These are phyloP conservation scores for Baudoinia panamericana DNA, from an alignment of 495 filamentous ascomycete species.

Conservation along the genomic window DNA sequence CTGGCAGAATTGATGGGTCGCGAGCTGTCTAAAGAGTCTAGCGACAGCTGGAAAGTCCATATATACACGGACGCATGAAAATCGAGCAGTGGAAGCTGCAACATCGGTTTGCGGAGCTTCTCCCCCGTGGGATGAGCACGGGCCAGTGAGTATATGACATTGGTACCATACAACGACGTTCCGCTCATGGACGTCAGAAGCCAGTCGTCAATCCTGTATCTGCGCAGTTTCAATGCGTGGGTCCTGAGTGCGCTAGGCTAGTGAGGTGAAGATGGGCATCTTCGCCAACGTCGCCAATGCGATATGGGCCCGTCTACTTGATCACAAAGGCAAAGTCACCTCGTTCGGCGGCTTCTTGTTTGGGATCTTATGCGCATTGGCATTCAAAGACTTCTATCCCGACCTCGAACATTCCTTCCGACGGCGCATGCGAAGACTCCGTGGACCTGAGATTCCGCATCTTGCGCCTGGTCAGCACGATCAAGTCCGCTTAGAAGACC, in stretches of 20 bases:
- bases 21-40: slow-evolving; percentile 71
- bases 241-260: too few species aligned
- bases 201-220: too few species aligned
- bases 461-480: slow-evolving; percentile 13
- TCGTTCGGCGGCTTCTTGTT: slow-evolving; percentile 53
- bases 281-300: slow-evolving; percentile 8
- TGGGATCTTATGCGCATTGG: slow-evolving; percentile 57
- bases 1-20: slow-evolving; percentile 44
- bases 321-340: slow-evolving; percentile 20
- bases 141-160: too few species aligned
- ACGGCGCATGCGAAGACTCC: slow-evolving; percentile 24
- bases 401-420: slow-evolving; percentile 51
- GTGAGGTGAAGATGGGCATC: slow-evolving; percentile 3
- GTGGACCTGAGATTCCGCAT: slow-evolving; percentile 10
- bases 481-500: slow-evolving; percentile 38
- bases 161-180: too few species aligned
- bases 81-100: too few species aligned
- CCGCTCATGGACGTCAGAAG: too few species aligned
- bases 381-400: slow-evolving; percentile 62
- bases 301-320: slow-evolving; percentile 15
- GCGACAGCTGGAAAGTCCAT: slow-evolving; percentile 79
- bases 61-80: not conserved
- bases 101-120: slow-evolving; percentile 1
- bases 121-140: too few species aligned
- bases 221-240: too few species aligned